Evolutionary conservation across 768 basidiomycete species (phyloP), one percentile per base, ranked within the genome.

Genomic region (Boletus reticulatus): DNA sequence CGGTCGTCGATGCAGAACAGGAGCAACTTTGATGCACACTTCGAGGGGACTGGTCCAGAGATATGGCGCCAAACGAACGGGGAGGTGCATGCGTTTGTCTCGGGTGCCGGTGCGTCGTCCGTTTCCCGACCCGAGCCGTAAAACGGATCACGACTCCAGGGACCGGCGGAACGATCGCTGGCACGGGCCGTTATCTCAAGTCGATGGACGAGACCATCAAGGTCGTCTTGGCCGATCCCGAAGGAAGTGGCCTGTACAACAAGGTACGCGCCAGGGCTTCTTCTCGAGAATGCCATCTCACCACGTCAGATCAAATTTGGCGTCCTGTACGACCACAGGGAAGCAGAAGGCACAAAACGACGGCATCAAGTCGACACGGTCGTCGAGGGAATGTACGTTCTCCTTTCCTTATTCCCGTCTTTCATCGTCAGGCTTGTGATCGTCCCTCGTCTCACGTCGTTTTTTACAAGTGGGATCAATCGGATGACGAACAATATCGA

Each of bases 141-240:
- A 13, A n/a, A 32, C 31, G n/a, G 38, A 5, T 17, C 10, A 39
- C 31, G n/a, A 8, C 14, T 14, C 4, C 48, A 89, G 92, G 94
- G n/a, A 98, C 96, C 3, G 96, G 97, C 6, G 97, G 97, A 13
- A 98, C 96, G 4, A 83, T 99, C 48, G 88, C 94, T 2, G 96
- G 96, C 0, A 82, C 79, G 6, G 94, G 92, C 0, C 80, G 75
- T 48, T 96, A 80, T 65, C 74, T 99, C 50, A 96, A 94, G 73
- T 82, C 82, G 12, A 82, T 84, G 77, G 78, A 89, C 45, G 77
- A 83, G 22, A 75, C 81, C 53, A 62, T 95, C 43, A 65, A 82
- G 13, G 80, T 98, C 12, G 85, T 86, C 6, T 78, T 99, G 48
- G 81, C 91, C 12, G 97, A 99, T 72, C 94, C 95, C 0, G 88